Base-by-base conservation (phyloP, 2,329 filamentous ascomycete species). In the Orbilia ellipsospora region DNA sequence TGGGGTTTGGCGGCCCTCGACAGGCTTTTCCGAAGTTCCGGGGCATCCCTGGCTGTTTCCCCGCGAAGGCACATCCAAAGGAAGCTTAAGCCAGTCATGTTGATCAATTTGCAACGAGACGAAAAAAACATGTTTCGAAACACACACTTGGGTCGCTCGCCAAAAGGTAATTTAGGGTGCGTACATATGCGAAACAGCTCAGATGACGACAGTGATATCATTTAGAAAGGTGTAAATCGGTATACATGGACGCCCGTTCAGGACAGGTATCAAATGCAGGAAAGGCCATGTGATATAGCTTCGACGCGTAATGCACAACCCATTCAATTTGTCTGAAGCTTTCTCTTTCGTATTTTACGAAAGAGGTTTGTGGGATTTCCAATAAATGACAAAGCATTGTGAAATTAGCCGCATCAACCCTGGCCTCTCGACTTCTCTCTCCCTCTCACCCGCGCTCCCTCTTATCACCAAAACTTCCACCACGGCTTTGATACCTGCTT, bases 381-480 rank as follows among this genome's bases (percentile, higher is more conserved):
- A 74, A 74, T 74, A 40, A 51, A 61, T 74, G 59, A 74, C 57
- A 68, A 74, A 74, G 63, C 70, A 63, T 42, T 68, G 42, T 20
- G 18, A 48, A 74, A 66, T 67, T 67, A 66, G 55, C 69, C 62
- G 62, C 62, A 50, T 50, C 40, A 18, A 20, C 28, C 26, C 20
- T 66, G 26, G 40, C 28, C 57, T 20, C 60, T 51, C 28, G 2
- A 4, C 23, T 4, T 23, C 23, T 23, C 23, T 23, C 23, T 23
- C 2, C 23, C 23, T 23, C 23, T n/a, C n/a, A n/a, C n/a, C n/a
- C n/a, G n/a, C n/a, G n/a, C n/a, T n/a, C n/a, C n/a, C 48, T 52
- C 31, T 7, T 6, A 45, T 45, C 28, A 50, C 69, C 61, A 73
- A 55, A 61, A 18, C 15, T 51, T 67, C 70, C 70, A 74, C 62